Evolutionary conservation across 2,329 filamentous ascomycete genomes (phyloP).

Genomic region (Bipolaris victoriae): DNA sequence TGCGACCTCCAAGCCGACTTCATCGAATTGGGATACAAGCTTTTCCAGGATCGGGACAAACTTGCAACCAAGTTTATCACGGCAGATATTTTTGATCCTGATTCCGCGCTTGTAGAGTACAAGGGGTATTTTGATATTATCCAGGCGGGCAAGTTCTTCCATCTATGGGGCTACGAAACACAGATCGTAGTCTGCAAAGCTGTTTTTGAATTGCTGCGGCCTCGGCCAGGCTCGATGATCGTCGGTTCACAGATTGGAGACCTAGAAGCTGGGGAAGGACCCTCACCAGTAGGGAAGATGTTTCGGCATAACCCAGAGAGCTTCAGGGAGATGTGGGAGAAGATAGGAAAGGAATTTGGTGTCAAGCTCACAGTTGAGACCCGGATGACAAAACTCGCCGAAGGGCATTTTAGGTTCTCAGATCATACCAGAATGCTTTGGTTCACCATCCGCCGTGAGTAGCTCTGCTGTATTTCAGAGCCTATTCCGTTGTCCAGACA

Average conservation of each 20-base stretch:
- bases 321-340: slow-evolving; percentile 49
- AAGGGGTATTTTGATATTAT: slow-evolving; percentile 47
- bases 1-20: slow-evolving; percentile 52
- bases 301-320: slow-evolving; percentile 45
- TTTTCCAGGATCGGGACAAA: slow-evolving; percentile 43
- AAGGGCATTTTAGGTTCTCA: slow-evolving; percentile 16
- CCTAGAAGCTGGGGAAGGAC: slow-evolving; percentile 26
- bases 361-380: slow-evolving; percentile 31
- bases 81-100: slow-evolving; percentile 55
- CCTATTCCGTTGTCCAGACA: background rate
- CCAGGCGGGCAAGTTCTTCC: slow-evolving; percentile 52
- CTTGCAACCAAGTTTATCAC: slow-evolving; percentile 58
- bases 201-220: slow-evolving; percentile 42
- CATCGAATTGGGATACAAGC: slow-evolving; percentile 59
- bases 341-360: slow-evolving; percentile 43
- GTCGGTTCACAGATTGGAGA: slow-evolving; percentile 60
- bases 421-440: slow-evolving; percentile 26
- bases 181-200: slow-evolving; percentile 42
- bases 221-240: slow-evolving; percentile 56
- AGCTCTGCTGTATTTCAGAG: slow-evolving; percentile 2
- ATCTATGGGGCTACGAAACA: slow-evolving; percentile 48
- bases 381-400: slow-evolving; percentile 16
- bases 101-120: slow-evolving; percentile 36
- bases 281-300: slow-evolving; percentile 25
- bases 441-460: slow-evolving; percentile 32